Evolutionary conservation across 2,329 filamentous ascomycete genomes (phyloP).

Genomic region (Diplodia mutila): DNA sequence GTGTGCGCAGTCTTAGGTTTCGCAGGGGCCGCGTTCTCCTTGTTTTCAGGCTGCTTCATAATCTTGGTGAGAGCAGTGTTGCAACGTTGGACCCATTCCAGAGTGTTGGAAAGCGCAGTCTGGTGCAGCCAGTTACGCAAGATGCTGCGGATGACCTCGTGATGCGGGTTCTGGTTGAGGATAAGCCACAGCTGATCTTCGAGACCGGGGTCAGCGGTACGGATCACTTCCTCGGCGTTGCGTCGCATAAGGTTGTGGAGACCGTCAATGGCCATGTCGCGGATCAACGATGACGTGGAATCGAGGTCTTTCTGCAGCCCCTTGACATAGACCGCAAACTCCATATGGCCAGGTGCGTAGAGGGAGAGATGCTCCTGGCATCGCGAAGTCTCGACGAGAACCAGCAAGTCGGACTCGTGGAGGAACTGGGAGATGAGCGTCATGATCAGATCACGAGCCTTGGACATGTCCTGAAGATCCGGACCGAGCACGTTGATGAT

Average conservation of each 20-base stretch:
- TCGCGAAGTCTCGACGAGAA: slow-evolving; percentile 75
- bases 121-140: slow-evolving; percentile 93
- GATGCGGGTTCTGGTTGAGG: slow-evolving; percentile 75
- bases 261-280: slow-evolving; percentile 82
- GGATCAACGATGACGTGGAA: slow-evolving; percentile 69
- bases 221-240: slow-evolving; percentile 80
- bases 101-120: slow-evolving; percentile 78
- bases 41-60: slow-evolving; percentile 56
- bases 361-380: slow-evolving; percentile 91
- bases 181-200: slow-evolving; percentile 93
- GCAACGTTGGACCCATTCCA: slow-evolving; percentile 84
- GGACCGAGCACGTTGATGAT: slow-evolving; percentile 95
- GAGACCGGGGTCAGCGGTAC: slow-evolving; percentile 73
- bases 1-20: slow-evolving; percentile 40
- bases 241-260: slow-evolving; percentile 95
- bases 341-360: slow-evolving; percentile 86
- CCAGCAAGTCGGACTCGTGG: slow-evolving; percentile 69
- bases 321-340: slow-evolving; percentile 82
- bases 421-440: slow-evolving; percentile 84
- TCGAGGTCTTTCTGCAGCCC: slow-evolving; percentile 77
- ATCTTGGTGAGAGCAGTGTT: slow-evolving; percentile 88
- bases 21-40: slow-evolving; percentile 50
- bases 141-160: slow-evolving; percentile 82
- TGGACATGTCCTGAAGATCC: slow-evolving; percentile 88
- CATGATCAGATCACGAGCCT: slow-evolving; percentile 89